Conservation (phyloP, 1,284 basidiomycete species). For the Cystobasidiaceae sp. region DNA sequence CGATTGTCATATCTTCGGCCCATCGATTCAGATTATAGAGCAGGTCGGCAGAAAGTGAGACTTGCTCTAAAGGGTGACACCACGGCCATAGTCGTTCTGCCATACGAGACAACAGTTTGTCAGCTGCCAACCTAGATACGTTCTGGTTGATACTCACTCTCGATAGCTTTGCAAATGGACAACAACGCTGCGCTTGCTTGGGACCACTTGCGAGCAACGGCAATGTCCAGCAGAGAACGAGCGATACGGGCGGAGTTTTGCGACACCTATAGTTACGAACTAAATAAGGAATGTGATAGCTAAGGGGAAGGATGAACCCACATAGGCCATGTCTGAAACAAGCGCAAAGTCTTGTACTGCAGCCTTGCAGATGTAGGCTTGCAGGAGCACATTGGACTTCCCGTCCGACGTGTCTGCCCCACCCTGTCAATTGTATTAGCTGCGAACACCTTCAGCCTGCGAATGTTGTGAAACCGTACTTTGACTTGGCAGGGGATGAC, state of each 20-base stretch:
- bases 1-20: constrained; percentile 75
- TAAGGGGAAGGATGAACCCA: constrained; percentile 53
- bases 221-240: constrained; percentile 88
- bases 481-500: constrained; percentile 70
- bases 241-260: constrained; percentile 89
- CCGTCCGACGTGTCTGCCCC: constrained; percentile 72
- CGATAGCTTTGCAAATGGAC: constrained; percentile 73
- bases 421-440: constrained; percentile 53
- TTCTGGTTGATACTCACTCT: constrained; percentile 38
- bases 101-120: background rate
- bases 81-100: constrained; percentile 83
- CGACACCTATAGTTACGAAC: constrained; percentile 41
- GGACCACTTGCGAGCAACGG: constrained; percentile 86
- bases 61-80: constrained; percentile 83
- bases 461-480: constrained; percentile 33
- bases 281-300: no score
- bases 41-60: constrained; percentile 67
- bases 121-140: background rate
- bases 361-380: constrained; percentile 78
- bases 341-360: constrained; percentile 91
- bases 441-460: background rate
- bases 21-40: constrained; percentile 73
- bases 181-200: constrained; percentile 73
- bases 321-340: constrained; percentile 87
- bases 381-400: constrained; percentile 94